Base-by-base conservation (phyloP, 1,284 basidiomycete genomes). In the Ceratorhiza oryzae-sativae region DNA sequence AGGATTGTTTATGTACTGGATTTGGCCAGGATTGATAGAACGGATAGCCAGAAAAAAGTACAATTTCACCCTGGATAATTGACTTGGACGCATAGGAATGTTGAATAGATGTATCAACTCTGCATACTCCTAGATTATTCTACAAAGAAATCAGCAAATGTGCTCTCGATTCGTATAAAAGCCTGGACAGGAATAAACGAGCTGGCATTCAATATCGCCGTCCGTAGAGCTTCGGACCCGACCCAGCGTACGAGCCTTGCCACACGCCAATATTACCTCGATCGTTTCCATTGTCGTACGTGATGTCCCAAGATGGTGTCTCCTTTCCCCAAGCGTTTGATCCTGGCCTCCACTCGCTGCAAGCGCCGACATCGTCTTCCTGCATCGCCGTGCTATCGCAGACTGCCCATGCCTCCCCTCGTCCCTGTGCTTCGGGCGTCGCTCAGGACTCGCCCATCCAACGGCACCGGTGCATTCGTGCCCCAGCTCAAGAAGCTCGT, bases 401-500 rank as follows among this genome's bases (percentile, higher is more conserved):
- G 20, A 18, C 34, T 36, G 32, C 15, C 48, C 18, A 59, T 60
- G 49, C 62, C 71, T 1, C n/a, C 71, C 3, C 25, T 27, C 30
- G 30, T 70, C 13, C 75, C 72, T n/a, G 63, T 73, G 10, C 48
- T 76, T 27, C 72, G 75, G 13, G 75, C 71, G 6, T 42, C 70
- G 25, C 83, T 92, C 55, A 82, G 84, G 72, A 87, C 91, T 0
- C 77, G 79, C 20, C 88, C 89, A 23, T 84, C 88, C 70, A 93
- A 93, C 78, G 91, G 91, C 0, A 88, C 90, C 77, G 78, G 81
- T 36, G 81, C 86, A 1, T 93, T 90, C 79, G 81, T 93, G 18
- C 90, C 92, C 1, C 87, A 88, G 75, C 83, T 90, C n/a, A 83
- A 91, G 62, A 93, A 93, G 79, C 83, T 95, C 74, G 91, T 95